These are phyloP conservation scores for Butyriboletus regius DNA, from an alignment of 1,284 basidiomycete species.

Conservation along the genomic window DNA sequence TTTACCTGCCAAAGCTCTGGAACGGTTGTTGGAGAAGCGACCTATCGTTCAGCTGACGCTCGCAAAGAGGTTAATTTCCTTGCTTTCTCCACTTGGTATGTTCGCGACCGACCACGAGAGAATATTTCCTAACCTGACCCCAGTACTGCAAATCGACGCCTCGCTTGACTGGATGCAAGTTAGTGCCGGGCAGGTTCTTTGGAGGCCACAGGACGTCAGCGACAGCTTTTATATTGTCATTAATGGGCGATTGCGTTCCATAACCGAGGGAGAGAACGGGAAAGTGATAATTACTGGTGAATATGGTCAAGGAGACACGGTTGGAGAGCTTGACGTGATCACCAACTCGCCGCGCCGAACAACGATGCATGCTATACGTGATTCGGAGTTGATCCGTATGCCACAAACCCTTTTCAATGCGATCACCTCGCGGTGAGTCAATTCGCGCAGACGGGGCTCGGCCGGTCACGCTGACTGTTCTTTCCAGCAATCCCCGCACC, in stretches of 20 bases:
- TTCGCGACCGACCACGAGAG: background rate
- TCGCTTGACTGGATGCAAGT: constrained; percentile 98
- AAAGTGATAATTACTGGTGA: constrained; percentile 81
- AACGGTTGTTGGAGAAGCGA: constrained; percentile 83
- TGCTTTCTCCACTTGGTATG: constrained; percentile 82
- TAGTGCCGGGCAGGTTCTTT: constrained; percentile 85
- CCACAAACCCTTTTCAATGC: constrained; percentile 97
- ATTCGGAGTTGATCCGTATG: constrained; percentile 96
- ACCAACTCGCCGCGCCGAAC: constrained; percentile 82
- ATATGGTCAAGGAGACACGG: constrained; percentile 86
- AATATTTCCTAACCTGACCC: constrained; percentile 4
- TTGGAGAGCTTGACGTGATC: constrained; percentile 94
- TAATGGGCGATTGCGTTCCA: constrained; percentile 88
- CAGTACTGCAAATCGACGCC: constrained; percentile 93
- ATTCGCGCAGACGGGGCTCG: background rate
- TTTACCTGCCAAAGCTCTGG: constrained; percentile 80
- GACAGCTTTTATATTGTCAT: constrained; percentile 98
- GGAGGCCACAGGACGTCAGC: constrained; percentile 81
- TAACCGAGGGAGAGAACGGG: constrained; percentile 61
- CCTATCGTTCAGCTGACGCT: constrained; percentile 93
- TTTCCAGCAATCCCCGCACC: constrained; percentile 78
- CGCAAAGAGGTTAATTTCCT: constrained; percentile 90
- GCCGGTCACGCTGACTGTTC: constrained; percentile 2
- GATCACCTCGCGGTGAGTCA: constrained; percentile 68
- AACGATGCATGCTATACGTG: constrained; percentile 94